These are phyloP conservation scores for Phaffia rhodozyma DNA, from an alignment of 1,284 basidiomycete genomes.

Conservation along the genomic window DNA sequence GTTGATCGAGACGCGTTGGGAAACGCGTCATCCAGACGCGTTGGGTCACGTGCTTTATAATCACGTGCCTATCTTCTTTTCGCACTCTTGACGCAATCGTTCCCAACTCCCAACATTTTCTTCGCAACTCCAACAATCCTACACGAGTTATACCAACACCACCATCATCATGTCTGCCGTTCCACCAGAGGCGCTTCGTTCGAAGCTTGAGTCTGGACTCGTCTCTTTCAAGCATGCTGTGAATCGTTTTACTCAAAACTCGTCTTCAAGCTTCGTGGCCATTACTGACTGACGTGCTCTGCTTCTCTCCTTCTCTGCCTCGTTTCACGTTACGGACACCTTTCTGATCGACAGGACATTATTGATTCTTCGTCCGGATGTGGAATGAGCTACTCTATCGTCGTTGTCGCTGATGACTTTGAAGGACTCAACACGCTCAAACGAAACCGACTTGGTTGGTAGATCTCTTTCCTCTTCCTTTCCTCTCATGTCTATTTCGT, in stretches of 20 bases:
- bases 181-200: constrained; percentile 1
- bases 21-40: too few species aligned
- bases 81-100: too few species aligned
- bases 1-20: too few species aligned
- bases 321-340: not conserved
- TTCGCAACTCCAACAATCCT: too few species aligned
- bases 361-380: constrained; percentile 14
- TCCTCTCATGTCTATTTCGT: not conserved
- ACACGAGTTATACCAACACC: too few species aligned
- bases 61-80: too few species aligned
- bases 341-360: constrained; percentile 9
- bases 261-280: too few species aligned
- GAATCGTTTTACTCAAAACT: not conserved
- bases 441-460: constrained; percentile 13
- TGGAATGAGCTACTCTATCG: constrained; percentile 16
- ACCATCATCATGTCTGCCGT: constrained; percentile 1
- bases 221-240: not conserved
- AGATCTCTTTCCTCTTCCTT: not conserved
- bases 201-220: constrained; percentile 3
- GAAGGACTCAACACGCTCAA: constrained; percentile 18
- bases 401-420: constrained; percentile 16
- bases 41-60: too few species aligned
- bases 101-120: too few species aligned
- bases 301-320: too few species aligned
- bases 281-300: not conserved